Base-by-base conservation (phyloP, 192 early-diverging fungal species). In the Coemansia javaensis region DNA sequence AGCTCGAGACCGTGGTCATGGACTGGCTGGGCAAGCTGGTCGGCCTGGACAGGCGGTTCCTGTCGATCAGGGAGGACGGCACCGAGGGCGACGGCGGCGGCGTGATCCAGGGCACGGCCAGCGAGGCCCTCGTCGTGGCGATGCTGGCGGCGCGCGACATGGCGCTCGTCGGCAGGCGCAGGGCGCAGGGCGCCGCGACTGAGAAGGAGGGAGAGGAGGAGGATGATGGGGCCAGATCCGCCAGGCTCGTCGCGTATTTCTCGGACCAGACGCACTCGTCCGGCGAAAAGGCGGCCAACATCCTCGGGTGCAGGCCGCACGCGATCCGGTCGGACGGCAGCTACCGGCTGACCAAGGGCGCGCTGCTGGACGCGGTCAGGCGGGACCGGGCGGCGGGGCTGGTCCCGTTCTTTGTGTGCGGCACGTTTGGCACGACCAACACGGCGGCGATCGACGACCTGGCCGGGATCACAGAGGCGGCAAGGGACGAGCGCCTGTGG, bases 11-110 rank as follows among this genome's bases (percentile, higher is more conserved):
- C 0, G 64, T 85, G 32, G 71, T 77, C 13, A 55, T 81, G 61
- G 82, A 86, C 53, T 85, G 84, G 83, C 56, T 85, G 0, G 79
- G 45, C 14, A 81, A 81, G 70, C 59, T 82, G 4, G 45, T 85
- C 10, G 81, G 79, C 0, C 55, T 85, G 5, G 77, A 79, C 32
- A 67, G 59, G 32, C 58, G 60, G n/a, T 85, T 77, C 49, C 31
- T 77, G 34, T 53, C 78, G 24, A 59, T 59, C 20, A 62, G 63
- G 23, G 58, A 59, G 9, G 62, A 69, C 24, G 59, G 68, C 20
- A 56, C 63, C 1, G 59, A 79, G 21, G 78, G 78, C 6, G n/a
- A 56, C 10, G 82, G 82, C 24, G 81, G 84, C 7, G 84, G 84
- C 8, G 67, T 85, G 10, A 85, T 85, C 35, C 82, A 85, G 54